A percentile compares a stretch with the other conserved stretches of the same genome.
Conservation (phyloP, 176 grass and related monocot genomes). For the Saccharum spontaneum region DNA sequence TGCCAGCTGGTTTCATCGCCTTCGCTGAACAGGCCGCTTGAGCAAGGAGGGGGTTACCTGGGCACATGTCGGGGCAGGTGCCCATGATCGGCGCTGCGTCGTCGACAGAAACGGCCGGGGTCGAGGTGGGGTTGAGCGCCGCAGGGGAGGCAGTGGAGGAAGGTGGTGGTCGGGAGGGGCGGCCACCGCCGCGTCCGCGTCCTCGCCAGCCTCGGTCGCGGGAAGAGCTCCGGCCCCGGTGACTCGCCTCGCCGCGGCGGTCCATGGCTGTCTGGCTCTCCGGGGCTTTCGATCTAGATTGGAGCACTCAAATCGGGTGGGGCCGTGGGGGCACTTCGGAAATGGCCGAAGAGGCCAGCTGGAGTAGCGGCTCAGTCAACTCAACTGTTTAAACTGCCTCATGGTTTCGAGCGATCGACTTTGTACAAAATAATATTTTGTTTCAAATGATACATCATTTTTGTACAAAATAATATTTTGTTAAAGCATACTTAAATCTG, state of each 20-base stretch:
- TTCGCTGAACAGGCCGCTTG: background rate
- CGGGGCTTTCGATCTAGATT: background rate
- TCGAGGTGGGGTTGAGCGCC: background rate
- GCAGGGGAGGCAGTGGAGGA: slow-evolving; percentile 15
- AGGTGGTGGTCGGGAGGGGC: slow-evolving; percentile 23
- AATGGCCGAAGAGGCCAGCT: too few species aligned
- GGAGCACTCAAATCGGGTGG: too few species aligned
- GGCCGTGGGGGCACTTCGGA: too few species aligned
- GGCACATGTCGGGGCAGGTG: slow-evolving; percentile 90
- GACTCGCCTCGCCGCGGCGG: slow-evolving; percentile 18
- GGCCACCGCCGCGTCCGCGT: background rate
- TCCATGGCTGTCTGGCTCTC: slow-evolving; percentile 21
- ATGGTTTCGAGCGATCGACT: too few species aligned
- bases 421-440: too few species aligned
- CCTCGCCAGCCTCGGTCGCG: slow-evolving; percentile 31
- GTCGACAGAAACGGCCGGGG: background rate
- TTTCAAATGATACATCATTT: too few species aligned
- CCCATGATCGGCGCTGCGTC: slow-evolving; percentile 47
- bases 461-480: too few species aligned
- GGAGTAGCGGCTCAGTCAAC: too few species aligned
- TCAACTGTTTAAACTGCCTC: too few species aligned
- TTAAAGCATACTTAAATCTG: too few species aligned
- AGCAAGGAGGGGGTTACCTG: slow-evolving; percentile 40
- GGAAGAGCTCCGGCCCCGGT: slow-evolving; percentile 15
- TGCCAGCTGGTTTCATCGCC: background rate